phyloP scores from a whole-genome alignment of 306 rosid species.

The Alnus rubra region DNA sequence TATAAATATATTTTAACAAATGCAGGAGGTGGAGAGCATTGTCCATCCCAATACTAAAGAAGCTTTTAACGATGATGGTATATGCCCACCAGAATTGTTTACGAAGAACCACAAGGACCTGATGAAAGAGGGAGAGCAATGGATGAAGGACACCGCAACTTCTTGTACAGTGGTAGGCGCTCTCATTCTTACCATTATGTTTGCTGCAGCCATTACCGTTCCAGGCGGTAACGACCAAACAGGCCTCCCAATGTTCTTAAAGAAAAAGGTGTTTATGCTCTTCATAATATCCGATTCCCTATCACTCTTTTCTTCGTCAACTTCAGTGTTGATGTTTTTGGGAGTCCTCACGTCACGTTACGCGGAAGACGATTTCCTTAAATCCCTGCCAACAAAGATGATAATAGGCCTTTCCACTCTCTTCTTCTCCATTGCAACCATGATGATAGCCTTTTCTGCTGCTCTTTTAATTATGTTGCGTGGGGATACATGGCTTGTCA shows the following conservation, averaged over 20 bases:
- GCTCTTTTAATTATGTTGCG: no score
- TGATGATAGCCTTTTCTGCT: no score
- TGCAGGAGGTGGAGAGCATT: constrained; percentile 24
- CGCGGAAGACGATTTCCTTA: no score
- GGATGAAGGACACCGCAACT: constrained; percentile 28
- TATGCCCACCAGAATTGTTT: constrained; percentile 20
- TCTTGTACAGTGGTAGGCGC: constrained; percentile 21
- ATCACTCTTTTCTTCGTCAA: constrained; percentile 10
- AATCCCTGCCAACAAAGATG: background rate
- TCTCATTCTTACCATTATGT: constrained; percentile 27
- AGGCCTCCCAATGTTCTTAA: constrained; percentile 9
- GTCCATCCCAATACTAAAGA: background rate
- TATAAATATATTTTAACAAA: background rate
- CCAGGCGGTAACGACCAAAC: constrained; percentile 22
- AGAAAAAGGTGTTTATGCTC: background rate
- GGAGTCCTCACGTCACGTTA: no score
- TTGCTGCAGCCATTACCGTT: constrained; percentile 13
- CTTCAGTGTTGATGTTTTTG: no score
- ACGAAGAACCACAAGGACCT: background rate
- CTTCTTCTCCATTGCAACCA: constrained; percentile 4
- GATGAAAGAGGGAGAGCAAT: constrained; percentile 17
- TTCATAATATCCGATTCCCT: constrained; percentile 16
- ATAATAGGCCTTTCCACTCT: background rate
- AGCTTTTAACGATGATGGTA: background rate
- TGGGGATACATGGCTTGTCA: no score